phyloP scores from a whole-genome alignment of 345 rosid species.

The Excoecaria agallocha region DNA sequence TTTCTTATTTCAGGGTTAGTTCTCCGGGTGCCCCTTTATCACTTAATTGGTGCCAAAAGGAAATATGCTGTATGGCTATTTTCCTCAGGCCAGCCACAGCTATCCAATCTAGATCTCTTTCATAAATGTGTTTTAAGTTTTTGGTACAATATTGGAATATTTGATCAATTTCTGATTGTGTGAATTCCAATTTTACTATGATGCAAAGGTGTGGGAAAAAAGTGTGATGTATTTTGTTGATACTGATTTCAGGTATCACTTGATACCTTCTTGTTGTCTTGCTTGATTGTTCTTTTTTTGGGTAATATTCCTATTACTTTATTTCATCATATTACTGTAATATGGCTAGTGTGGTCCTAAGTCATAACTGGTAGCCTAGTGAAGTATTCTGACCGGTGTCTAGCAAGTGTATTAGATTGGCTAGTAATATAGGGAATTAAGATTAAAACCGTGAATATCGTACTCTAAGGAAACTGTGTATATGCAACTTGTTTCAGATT shows the following conservation, averaged over 20 bases:
- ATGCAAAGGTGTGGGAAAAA: background rate
- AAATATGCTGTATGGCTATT: background rate
- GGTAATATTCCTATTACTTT: background rate
- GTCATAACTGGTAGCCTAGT: background rate
- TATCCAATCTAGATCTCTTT: background rate
- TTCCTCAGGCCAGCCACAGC: background rate
- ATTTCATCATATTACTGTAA: background rate
- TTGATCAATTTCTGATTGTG: background rate
- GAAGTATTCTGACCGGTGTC: too few species aligned
- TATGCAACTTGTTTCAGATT: too few species aligned
- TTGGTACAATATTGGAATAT: background rate
- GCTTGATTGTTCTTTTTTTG: background rate
- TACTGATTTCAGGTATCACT: background rate
- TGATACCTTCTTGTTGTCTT: background rate
- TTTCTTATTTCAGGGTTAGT: background rate
- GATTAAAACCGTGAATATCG: too few species aligned
- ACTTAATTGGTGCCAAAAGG: background rate
- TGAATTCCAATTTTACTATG: background rate
- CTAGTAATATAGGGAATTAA: too few species aligned
- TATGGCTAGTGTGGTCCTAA: background rate
- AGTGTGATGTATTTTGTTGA: background rate
- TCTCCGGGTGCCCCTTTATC: background rate
- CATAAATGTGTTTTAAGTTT: background rate
- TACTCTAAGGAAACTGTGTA: too few species aligned
- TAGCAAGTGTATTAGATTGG: too few species aligned